Percentiles rank a stretch among this genome's conserved stretches.
Conservation (phyloP, 202 grass and related monocot species). For the Saccharum hybrid region DNA sequence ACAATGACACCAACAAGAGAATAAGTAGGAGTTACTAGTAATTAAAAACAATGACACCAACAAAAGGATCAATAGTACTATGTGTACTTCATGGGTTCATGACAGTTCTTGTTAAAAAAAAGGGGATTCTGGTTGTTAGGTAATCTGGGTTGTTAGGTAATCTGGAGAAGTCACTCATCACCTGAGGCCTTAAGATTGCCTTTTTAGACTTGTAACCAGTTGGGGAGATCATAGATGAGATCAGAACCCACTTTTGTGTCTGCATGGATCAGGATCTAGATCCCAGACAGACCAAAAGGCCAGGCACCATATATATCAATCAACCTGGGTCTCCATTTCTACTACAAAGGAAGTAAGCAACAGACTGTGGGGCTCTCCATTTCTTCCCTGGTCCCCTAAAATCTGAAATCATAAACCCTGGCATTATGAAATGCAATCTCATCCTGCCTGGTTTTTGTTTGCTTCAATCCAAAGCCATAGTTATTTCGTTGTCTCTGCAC, state of each 20-base stretch:
- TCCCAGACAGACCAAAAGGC: slow-evolving; percentile 47
- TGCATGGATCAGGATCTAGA: slow-evolving; percentile 45
- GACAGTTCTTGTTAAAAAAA: background rate
- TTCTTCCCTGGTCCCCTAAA: background rate
- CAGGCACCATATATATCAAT: background rate
- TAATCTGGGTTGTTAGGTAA: slow-evolving; percentile 30
- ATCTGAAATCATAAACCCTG: slow-evolving; percentile 26
- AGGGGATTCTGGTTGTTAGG: too few relatives aligned
- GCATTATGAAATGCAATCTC: slow-evolving; percentile 11
- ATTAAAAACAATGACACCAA: slow-evolving; percentile 4
- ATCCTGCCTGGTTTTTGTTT: background rate
- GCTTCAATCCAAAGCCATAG: slow-evolving; percentile 47
- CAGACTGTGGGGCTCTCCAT: background rate
- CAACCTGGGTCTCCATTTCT: background rate
- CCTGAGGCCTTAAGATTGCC: background rate
- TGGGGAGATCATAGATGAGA: slow-evolving; percentile 19
- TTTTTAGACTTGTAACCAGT: slow-evolving; percentile 16
- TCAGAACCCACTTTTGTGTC: slow-evolving; percentile 38
- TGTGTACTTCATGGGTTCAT: slow-evolving; percentile 16
- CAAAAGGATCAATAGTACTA: background rate
- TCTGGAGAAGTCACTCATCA: background rate
- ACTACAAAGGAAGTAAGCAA: background rate
- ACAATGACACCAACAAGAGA: background rate
- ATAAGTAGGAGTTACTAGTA: background rate
- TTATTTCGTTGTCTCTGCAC: slow-evolving; percentile 28